Evolutionary conservation across 345 rosid genomes (phyloP).

Genomic region (Eucalyptus melliodora): DNA sequence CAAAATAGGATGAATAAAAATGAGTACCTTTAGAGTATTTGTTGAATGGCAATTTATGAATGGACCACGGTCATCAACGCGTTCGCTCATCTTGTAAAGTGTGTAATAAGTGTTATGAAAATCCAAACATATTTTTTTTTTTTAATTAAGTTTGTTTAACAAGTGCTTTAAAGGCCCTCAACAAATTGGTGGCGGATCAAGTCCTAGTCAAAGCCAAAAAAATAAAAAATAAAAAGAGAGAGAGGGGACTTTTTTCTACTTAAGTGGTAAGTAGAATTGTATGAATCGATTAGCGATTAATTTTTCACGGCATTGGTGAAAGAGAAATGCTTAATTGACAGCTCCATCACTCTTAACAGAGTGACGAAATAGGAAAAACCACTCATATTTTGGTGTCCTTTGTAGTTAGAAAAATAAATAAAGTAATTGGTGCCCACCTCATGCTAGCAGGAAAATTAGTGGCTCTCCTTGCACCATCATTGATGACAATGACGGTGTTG

Average conservation of each 20-base stretch:
- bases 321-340: too few species aligned
- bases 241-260: neutral
- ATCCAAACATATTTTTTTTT: neutral
- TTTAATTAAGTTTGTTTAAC: neutral
- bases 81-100: neutral
- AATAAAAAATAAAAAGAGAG: rapidly evolving
- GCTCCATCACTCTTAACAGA: rapidly evolving
- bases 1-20: neutral
- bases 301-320: neutral
- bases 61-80: rapidly evolving
- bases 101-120: neutral
- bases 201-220: neutral
- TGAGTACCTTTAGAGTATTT: neutral
- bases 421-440: rapidly evolving
- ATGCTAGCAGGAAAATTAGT: too few species aligned
- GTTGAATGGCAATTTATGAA: neutral
- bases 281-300: neutral
- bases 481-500: rapidly evolving
- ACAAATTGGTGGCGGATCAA: neutral
- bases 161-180: neutral
- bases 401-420: too few species aligned
- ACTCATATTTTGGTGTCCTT: too few species aligned
- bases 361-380: too few species aligned
- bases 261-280: neutral
- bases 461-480: rapidly evolving